A percentile compares a stretch with the other conserved stretches of the same genome.
Conservation (phyloP, 805 yeast genomes). For the Kuraishia borneana region DNA sequence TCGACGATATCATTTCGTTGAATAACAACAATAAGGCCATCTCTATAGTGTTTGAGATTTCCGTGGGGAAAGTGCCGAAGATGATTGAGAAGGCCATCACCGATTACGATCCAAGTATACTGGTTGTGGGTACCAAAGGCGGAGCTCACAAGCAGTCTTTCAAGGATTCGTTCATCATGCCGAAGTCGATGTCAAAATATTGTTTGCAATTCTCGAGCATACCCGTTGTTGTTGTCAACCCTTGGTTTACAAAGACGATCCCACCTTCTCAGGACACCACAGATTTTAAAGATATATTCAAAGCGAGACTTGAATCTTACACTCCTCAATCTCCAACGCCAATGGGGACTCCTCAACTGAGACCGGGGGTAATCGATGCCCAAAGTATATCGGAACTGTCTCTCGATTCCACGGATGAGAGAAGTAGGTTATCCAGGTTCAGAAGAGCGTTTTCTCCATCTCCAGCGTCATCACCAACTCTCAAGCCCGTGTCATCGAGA, state of each 20-base stretch:
- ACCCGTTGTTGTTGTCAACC: constrained; percentile 34
- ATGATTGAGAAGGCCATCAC: constrained; percentile 26
- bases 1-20: constrained; percentile 18
- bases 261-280: neutral
- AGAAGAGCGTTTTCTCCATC: neutral
- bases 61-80: constrained; percentile 30
- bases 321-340: neutral
- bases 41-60: constrained; percentile 30
- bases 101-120: constrained; percentile 31
- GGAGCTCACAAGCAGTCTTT: constrained; percentile 25
- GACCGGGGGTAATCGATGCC: too few species aligned
- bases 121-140: constrained; percentile 34
- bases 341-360: neutral
- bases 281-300: neutral
- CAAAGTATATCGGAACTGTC: neutral
- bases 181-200: constrained; percentile 35
- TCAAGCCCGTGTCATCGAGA: neutral
- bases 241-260: constrained; percentile 18
- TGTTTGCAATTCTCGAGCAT: constrained; percentile 33
- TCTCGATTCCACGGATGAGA: neutral
- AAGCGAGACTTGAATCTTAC: neutral
- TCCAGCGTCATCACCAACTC: neutral
- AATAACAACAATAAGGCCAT: constrained; percentile 25
- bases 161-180: constrained; percentile 23
- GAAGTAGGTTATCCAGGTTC: neutral